Percentiles rank a stretch among this genome's conserved stretches.
These are phyloP conservation scores for Pyrus communis DNA, from an alignment of 306 rosid species.

Conservation along the genomic window DNA sequence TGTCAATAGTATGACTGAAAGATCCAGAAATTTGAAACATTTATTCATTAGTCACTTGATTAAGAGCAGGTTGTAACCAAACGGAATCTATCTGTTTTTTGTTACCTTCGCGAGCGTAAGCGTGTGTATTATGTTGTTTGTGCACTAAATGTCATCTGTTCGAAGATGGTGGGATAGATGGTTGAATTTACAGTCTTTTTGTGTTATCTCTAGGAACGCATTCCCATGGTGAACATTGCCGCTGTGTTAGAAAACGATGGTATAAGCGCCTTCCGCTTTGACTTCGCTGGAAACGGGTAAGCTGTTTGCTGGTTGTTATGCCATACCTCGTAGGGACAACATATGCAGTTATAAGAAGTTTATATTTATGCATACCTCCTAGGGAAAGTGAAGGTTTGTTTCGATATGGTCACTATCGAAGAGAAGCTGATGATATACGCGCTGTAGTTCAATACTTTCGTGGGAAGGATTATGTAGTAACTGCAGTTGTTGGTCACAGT, in stretches of 20 bases:
- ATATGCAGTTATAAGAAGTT: too few relatives aligned
- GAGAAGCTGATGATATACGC: slow-evolving; percentile 74
- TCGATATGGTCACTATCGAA: slow-evolving; percentile 72
- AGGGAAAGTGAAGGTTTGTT: slow-evolving; percentile 91
- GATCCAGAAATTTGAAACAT: not conserved
- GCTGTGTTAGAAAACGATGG: slow-evolving; percentile 50
- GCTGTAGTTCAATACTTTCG: slow-evolving; percentile 62
- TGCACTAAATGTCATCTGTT: not conserved
- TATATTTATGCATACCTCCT: slow-evolving; percentile 9
- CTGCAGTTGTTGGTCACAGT: slow-evolving; percentile 83
- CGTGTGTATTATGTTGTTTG: not conserved
- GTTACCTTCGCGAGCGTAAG: not conserved
- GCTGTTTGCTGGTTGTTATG: slow-evolving; percentile 4
- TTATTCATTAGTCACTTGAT: not conserved
- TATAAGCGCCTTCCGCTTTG: slow-evolving; percentile 69
- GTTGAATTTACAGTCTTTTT: not conserved
- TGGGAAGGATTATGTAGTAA: slow-evolving; percentile 29
- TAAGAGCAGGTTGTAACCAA: not conserved
- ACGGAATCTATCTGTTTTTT: not conserved
- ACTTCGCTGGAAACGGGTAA: slow-evolving; percentile 92
- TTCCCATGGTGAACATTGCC: slow-evolving; percentile 82
- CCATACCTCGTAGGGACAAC: slow-evolving; percentile 42
- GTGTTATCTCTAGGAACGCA: slow-evolving; percentile 49
- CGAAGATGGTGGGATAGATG: slow-evolving; percentile 3
- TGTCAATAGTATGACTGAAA: not conserved